phyloP scores from a whole-genome alignment of 73 alveolate species.

The Paramecium primaurelia region DNA sequence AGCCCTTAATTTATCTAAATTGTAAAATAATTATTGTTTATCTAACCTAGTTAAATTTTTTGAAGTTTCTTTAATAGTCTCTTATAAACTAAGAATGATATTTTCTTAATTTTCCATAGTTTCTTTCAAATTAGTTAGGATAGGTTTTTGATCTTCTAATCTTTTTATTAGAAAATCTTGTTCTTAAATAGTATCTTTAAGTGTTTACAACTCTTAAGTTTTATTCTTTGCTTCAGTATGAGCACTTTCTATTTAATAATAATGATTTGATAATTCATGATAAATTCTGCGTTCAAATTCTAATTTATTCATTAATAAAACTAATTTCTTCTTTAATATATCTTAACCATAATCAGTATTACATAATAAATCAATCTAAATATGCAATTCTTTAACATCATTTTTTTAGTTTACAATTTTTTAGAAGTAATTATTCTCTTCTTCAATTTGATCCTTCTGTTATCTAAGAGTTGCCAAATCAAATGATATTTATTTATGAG shows the following conservation, averaged over 20 bases:
- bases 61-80: constrained; percentile 68
- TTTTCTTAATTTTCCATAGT: constrained; percentile 75
- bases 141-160: constrained; percentile 77
- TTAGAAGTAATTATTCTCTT: constrained; percentile 69
- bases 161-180: constrained; percentile 73
- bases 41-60: constrained; percentile 26
- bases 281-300: constrained; percentile 73
- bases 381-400: constrained; percentile 82
- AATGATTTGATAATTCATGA: constrained; percentile 72
- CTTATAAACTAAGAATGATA: constrained; percentile 69
- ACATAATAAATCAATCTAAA: constrained; percentile 73
- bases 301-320: constrained; percentile 69
- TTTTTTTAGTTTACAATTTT: constrained; percentile 71
- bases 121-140: constrained; percentile 68
- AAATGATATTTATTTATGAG: constrained; percentile 71
- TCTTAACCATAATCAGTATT: constrained; percentile 81
- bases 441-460: constrained; percentile 66
- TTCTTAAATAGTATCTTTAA: constrained; percentile 74
- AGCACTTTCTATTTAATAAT: constrained; percentile 67
- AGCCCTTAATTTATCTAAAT: constrained; percentile 11
- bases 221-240: constrained; percentile 69
- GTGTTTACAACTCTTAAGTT: constrained; percentile 65
- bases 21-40: not conserved
- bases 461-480: constrained; percentile 69
- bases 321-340: constrained; percentile 71